Percentiles rank a stretch among this genome's conserved stretches.
These are phyloP conservation scores for Talaromyces nanjingensis DNA, from an alignment of 495 filamentous ascomycete genomes.

Conservation along the genomic window DNA sequence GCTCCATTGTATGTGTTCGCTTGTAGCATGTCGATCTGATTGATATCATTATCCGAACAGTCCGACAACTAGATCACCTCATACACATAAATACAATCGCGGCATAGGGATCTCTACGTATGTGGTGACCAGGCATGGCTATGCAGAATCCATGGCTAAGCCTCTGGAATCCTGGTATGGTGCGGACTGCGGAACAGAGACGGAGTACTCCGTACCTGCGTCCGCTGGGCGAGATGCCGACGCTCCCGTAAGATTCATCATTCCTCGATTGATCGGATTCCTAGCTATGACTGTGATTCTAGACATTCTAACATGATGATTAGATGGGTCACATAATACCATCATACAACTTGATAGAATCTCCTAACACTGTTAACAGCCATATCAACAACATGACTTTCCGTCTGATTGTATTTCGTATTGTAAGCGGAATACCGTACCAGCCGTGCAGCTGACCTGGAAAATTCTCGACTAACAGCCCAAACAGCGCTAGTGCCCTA, in stretches of 20 bases:
- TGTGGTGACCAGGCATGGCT: neutral
- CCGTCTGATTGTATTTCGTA: too few species aligned
- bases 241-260: neutral
- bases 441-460: neutral
- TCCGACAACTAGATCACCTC: neutral
- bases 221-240: slow-evolving; percentile 1
- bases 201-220: neutral
- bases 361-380: neutral
- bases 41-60: neutral
- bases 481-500: neutral
- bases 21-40: neutral
- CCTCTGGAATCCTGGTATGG: neutral
- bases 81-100: too few species aligned
- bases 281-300: neutral
- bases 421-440: neutral
- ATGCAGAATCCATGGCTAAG: slow-evolving; percentile 1
- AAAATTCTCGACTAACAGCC: slow-evolving; percentile 1
- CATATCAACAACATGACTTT: neutral
- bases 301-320: neutral
- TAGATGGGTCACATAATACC: neutral
- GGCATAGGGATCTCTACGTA: neutral
- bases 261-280: neutral
- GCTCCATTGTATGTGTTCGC: neutral
- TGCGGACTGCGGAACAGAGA: neutral
- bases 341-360: neutral